Evolutionary conservation across 2,329 filamentous ascomycete species (phyloP).

Genomic region (Trichoderma sp.): DNA sequence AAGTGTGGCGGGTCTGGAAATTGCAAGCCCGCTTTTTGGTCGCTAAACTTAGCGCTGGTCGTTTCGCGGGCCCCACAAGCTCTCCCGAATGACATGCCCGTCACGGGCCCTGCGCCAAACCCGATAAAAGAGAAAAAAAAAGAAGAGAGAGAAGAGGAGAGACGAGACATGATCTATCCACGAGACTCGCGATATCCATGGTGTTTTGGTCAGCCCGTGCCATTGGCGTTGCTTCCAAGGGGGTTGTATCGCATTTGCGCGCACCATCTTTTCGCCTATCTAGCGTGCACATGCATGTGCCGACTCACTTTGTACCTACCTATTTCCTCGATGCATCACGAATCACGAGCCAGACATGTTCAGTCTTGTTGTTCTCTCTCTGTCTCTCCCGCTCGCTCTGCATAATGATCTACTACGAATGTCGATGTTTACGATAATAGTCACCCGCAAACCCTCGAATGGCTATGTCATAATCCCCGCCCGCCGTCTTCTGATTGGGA

Average conservation of each 20-base stretch:
- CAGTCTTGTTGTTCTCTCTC: not conserved
- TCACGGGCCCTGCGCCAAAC: constrained; percentile 22
- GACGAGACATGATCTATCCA: constrained; percentile 17
- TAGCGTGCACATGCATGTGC: not conserved
- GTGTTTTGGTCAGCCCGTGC: constrained; percentile 12
- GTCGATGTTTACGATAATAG: not conserved
- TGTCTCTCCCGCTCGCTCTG: not conserved
- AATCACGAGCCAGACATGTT: not conserved
- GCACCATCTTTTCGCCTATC: not conserved
- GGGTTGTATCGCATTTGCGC: not conserved
- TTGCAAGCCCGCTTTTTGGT: constrained; percentile 21
- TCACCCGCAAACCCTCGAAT: not conserved
- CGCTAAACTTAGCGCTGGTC: constrained; percentile 18
- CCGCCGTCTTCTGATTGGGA: constrained; percentile 13
- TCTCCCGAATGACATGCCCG: constrained; percentile 24
- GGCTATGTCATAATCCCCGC: constrained; percentile 23
- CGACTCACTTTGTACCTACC: not conserved
- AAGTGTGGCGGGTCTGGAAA: constrained; percentile 21
- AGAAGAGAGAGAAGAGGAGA: not conserved
- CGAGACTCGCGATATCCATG: constrained; percentile 12
- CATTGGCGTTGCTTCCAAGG: not conserved
- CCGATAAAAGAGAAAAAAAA: not conserved
- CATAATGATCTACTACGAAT: not conserved
- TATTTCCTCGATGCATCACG: not conserved
- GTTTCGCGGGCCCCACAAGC: constrained; percentile 16